Evolutionary conservation across 2,329 filamentous ascomycete species (phyloP), one percentile per base, ranked within the genome.

Genomic region (Monosporascus sp.): DNA sequence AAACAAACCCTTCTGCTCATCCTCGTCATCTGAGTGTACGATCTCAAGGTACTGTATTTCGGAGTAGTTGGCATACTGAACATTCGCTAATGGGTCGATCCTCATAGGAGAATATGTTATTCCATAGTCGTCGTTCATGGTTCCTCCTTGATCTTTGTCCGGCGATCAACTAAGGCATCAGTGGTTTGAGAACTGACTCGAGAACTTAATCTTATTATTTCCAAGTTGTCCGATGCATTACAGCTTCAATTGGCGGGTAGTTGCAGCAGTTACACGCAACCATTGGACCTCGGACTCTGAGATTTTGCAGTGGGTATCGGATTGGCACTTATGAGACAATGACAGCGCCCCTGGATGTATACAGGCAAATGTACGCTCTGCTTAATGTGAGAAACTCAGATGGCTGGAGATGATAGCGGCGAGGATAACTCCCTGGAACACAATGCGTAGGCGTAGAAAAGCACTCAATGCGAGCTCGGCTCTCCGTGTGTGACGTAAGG

Each of bases 401-500:
- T 57, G 62, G 59, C 62, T 58, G 61, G 60, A 59, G 65, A 63
- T 62, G 67, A 43, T 9, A 24, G n/a, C 25, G 20, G 43, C n/a
- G 20, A 24, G 20, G n/a, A 25, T 18, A 15, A 17, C 25, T 46
- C 14, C 22, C 8, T 31, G n/a, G 9, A 4, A 20, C 17, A 41
- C 18, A 41, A n/a, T n/a, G 17, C 9, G 17, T n/a, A 14, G 38
- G 17, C 9, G 11, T 27, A 46, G 43, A 46, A 46, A 18, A 24
- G 43, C 24, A 14, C 43, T 31, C 43, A 2, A 46, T 46, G 41
- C n/a, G 43, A 27, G 43, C 43, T 25, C 22, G 24, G 24, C 43
- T 27, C 43, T 46, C 25, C 22, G 43, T 46, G 43, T 17, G 43
- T 17, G 43, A 46, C 17, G 43, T 22, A 25, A 24, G 43, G 15